phyloP scores from a whole-genome alignment of 2,329 filamentous ascomycete genomes.

The Pseudogymnoascus sp. region DNA sequence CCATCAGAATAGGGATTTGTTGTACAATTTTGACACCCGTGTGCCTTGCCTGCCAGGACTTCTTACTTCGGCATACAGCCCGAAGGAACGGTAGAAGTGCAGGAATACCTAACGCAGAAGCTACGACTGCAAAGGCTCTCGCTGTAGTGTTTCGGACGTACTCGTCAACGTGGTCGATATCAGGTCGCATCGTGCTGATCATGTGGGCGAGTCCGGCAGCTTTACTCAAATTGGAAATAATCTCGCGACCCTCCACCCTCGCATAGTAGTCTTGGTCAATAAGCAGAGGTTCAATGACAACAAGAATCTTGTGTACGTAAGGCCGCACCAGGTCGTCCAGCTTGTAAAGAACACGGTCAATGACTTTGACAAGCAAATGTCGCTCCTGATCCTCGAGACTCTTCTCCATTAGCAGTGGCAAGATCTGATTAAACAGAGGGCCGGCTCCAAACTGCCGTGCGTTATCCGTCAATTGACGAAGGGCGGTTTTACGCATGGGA shows the following conservation, averaged over 20 bases:
- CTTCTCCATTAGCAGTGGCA: slow-evolving; percentile 96
- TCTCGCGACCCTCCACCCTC: slow-evolving; percentile 93
- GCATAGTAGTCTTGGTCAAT: slow-evolving; percentile 99
- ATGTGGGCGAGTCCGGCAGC: slow-evolving; percentile 95
- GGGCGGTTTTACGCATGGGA: slow-evolving; percentile 95
- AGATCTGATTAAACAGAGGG: slow-evolving; percentile 91
- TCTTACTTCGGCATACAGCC: slow-evolving; percentile 95
- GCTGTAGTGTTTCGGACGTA: slow-evolving; percentile 98
- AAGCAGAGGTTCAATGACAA: slow-evolving; percentile 96
- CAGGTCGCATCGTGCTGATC: slow-evolving; percentile 98
- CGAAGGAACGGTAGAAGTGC: slow-evolving; percentile 90
- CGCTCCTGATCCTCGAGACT: slow-evolving; percentile 96
- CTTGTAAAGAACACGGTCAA: slow-evolving; percentile 97
- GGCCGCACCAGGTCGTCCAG: slow-evolving; percentile 92
- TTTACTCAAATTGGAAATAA: slow-evolving; percentile 96
- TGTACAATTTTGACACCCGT: slow-evolving; percentile 99
- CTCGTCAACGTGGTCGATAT: slow-evolving; percentile 97
- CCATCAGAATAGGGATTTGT: slow-evolving; percentile 98
- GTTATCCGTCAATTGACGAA: slow-evolving; percentile 96
- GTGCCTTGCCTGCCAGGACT: slow-evolving; percentile 96
- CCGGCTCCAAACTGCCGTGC: slow-evolving; percentile 92
- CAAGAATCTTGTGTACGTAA: slow-evolving; percentile 95
- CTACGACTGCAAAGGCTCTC: slow-evolving; percentile 92
- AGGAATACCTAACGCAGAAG: slow-evolving; percentile 90
- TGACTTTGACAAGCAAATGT: slow-evolving; percentile 96